A percentile compares a stretch with the other conserved stretches of the same genome.
Evolutionary conservation across 2,329 filamentous ascomycete species (phyloP).

Genomic region (Leptographium flavum): DNA sequence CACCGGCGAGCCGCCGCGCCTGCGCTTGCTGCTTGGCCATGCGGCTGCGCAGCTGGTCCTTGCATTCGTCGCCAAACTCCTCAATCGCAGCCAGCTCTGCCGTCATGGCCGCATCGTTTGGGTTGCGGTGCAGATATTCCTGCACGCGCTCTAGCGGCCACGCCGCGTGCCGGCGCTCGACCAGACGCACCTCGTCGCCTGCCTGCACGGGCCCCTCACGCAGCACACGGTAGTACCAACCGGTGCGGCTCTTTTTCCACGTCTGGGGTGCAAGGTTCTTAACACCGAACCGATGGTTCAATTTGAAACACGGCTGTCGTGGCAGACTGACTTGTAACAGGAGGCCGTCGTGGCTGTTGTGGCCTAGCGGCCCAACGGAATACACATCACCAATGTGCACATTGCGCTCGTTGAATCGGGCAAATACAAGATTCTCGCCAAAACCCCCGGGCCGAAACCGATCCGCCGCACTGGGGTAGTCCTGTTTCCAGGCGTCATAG

Average conservation of each 20-base stretch:
- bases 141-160: conserved; percentile 52
- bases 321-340: conserved; percentile 46
- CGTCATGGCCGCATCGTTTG: conserved; percentile 34
- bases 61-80: conserved; percentile 33
- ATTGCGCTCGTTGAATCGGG: conserved; percentile 46
- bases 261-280: conserved; percentile 46
- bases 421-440: conserved; percentile 48
- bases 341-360: conserved; percentile 20
- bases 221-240: conserved; percentile 53
- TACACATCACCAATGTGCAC: conserved; percentile 51
- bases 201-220: conserved; percentile 36
- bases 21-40: conserved; percentile 28
- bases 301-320: conserved; percentile 52
- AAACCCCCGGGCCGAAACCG: conserved; percentile 44
- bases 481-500: conserved; percentile 38
- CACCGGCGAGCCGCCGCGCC: conserved; percentile 7
- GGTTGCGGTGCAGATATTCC: conserved; percentile 44
- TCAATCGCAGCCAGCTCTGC: conserved; percentile 35
- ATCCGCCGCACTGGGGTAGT: conserved; percentile 34
- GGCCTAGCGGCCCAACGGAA: conserved; percentile 24
- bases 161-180: conserved; percentile 37
- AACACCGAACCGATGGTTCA: conserved; percentile 52
- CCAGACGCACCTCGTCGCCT: conserved; percentile 41
- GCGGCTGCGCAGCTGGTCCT: conserved; percentile 31
- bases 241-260: conserved; percentile 42